Conservation (phyloP, 257 asterid genomes). For the Gentiana straminea region DNA sequence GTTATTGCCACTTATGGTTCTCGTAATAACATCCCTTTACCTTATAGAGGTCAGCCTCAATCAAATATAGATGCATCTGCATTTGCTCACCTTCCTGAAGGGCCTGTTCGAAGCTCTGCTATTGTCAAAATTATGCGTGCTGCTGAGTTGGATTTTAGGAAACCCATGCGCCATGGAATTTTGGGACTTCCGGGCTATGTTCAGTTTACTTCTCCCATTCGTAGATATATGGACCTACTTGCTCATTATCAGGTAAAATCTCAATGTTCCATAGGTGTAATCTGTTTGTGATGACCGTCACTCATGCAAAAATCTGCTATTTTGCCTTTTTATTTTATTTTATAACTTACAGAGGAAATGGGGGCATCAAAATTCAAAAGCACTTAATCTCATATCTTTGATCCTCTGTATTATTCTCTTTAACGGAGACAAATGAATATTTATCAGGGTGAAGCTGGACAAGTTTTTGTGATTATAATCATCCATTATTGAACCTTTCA, state of each 20-base stretch:
- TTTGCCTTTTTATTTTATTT: neutral
- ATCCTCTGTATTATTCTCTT: too few relatives aligned
- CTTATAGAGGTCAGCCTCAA: slow-evolving; percentile 96
- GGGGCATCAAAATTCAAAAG: too few relatives aligned
- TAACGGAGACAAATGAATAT: too few relatives aligned
- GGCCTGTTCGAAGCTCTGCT: slow-evolving; percentile 89
- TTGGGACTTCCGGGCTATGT: slow-evolving; percentile 98
- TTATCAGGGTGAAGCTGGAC: too few relatives aligned
- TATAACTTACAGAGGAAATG: neutral
- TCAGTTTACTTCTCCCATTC: slow-evolving; percentile 94
- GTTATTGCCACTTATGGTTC: slow-evolving; percentile 84
- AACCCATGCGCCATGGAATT: slow-evolving; percentile 82
- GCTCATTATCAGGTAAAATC: slow-evolving; percentile 84
- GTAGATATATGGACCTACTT: slow-evolving; percentile 89
- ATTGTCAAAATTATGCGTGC: slow-evolving; percentile 75
- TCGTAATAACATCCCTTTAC: slow-evolving; percentile 59
- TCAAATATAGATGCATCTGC: slow-evolving; percentile 69
- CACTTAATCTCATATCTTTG: too few relatives aligned
- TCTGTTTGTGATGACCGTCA: neutral
- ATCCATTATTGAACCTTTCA: too few relatives aligned
- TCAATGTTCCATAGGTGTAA: neutral
- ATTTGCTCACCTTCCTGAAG: slow-evolving; percentile 91
- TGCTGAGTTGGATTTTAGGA: slow-evolving; percentile 94
- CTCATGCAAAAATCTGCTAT: neutral
- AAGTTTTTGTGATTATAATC: too few relatives aligned